Evolutionary conservation across 1,139 yeast species (phyloP), one percentile per base, ranked within the genome.

Genomic region (Kodamaea anthophila): DNA sequence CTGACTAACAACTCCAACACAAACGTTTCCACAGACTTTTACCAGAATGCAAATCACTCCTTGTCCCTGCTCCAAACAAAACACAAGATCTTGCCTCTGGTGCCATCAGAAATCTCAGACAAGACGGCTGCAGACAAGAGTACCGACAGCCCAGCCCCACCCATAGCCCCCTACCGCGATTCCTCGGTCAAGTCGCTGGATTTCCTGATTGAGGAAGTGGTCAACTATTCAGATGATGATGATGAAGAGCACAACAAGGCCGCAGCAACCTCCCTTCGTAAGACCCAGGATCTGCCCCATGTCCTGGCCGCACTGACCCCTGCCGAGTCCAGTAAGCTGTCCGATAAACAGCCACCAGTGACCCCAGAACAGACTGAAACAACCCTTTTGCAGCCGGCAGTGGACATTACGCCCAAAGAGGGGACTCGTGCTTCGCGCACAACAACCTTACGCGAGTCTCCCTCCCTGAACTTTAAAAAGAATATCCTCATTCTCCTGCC

Each of bases 401-500:
- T 43, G 7, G 46, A 44, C 15, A 32, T 49, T 14, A 39, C 48
- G 1, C 48, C 54, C 14, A 42, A 38, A 15, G 15, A 11, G 5
- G 23, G 11, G n/a, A 9, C 12, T n/a, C n/a, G n/a, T n/a, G n/a
- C n/a, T n/a, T n/a, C n/a, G n/a, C n/a, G n/a, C n/a, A n/a, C n/a
- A n/a, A 9, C 18, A 6, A 13, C 18, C n/a, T n/a, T 13, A 11
- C n/a, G 5, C 5, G 25, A 24, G 8, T 10, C 26, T 13, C 26
- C 26, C 4, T 15, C 15, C 14, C 20, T 13, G 16, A 11, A 9
- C 18, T 47, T 49, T 33, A 47, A 42, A 18, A 61, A 60, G 30
- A 65, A 61, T 37, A 37, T 65, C 9, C 49, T 65, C 23, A 58
- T 66, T 5, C 47, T 64, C 26, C 62, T 69, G 18, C 73, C 73